Base-by-base conservation (phyloP, 306 rosid species). In the Gynostemma pentaphyllum region DNA sequence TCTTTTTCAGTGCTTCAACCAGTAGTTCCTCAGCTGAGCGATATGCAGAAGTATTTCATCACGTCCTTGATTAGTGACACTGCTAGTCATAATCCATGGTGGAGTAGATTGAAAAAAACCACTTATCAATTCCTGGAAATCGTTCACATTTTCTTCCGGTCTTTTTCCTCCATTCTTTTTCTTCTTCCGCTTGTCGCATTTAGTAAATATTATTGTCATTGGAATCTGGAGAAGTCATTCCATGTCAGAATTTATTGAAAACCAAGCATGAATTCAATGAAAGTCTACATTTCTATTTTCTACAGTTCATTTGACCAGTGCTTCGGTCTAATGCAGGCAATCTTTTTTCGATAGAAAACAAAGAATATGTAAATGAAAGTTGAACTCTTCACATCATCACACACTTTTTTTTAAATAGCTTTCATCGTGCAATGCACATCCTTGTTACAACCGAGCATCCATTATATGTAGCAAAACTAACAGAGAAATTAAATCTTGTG, bases 31-130 rank as follows among this genome's bases (percentile, higher is more conserved):
- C 26, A 94, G 84, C 82, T 88, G 99, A 45, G 97, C 94, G 84
- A 94, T 94, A 60, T 94, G 97, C 19, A 94, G 81, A 41, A 94
- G 79, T 68, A 89, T 86, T 76, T 94, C 99, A 51, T 94, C 99
- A 7, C 97, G 95, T 50, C 99, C 99, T 65, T 88, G 94, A 75
- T 83, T 78, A 51, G 97, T 86, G 46, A 88, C 77, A 62, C 90
- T 94, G 77, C 99, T 94, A 45, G 99, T 94, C 99, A 94, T 94
- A 71, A 94, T 89, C 99, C 99, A 94, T 0, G 97, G 99, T 1
- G 99, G 95, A 30, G 79, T 84, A 0, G 97, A 72, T 60, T 79
- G 45, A 27, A 94, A 94, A 85, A 72, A 94, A 52, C 83, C 82
- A 0, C 82, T 80, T 19, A 94, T 85, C 76, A 89, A 70, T 62